Evolutionary conservation across 495 filamentous ascomycete genomes (phyloP).

Genomic region (Penicillium robsamsonii): DNA sequence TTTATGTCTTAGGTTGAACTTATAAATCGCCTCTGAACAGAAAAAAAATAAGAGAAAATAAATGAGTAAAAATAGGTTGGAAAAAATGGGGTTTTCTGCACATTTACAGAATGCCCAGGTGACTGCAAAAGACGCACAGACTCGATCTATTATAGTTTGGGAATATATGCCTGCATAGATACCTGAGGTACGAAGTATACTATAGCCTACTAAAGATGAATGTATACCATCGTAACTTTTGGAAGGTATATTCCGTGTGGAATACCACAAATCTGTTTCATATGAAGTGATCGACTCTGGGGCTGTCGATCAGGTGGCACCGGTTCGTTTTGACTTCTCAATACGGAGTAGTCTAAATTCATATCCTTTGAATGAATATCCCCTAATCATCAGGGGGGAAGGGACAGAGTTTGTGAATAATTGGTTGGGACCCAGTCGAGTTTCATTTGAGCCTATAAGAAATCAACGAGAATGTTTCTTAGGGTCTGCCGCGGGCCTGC

Average conservation of each 20-base stretch:
- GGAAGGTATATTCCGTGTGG: not conserved
- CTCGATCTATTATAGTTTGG: constrained; percentile 3
- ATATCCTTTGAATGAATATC: not conserved
- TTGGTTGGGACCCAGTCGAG: constrained; percentile 1
- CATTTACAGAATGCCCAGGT: not conserved
- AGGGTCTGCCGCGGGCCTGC: not conserved
- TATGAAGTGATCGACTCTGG: constrained; percentile 30
- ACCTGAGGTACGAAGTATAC: too few species aligned
- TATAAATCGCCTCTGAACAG: not conserved
- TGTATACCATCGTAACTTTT: not conserved
- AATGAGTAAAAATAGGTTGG: not conserved
- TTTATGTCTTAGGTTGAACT: not conserved
- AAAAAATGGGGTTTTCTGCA: not conserved
- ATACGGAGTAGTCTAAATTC: constrained; percentile 4
- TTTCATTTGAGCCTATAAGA: not conserved
- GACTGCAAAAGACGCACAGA: constrained; percentile 2
- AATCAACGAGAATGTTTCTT: constrained; percentile 1
- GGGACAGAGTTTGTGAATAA: not conserved
- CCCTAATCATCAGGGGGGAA: not conserved
- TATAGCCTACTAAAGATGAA: too few species aligned
- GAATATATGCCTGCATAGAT: not conserved
- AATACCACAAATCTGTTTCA: constrained; percentile 19
- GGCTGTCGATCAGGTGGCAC: constrained; percentile 30
- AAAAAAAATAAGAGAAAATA: not conserved
- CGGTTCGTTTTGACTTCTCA: constrained; percentile 15